Base-by-base conservation (phyloP, 2,329 filamentous ascomycete species). In the Talaromyces sp. region DNA sequence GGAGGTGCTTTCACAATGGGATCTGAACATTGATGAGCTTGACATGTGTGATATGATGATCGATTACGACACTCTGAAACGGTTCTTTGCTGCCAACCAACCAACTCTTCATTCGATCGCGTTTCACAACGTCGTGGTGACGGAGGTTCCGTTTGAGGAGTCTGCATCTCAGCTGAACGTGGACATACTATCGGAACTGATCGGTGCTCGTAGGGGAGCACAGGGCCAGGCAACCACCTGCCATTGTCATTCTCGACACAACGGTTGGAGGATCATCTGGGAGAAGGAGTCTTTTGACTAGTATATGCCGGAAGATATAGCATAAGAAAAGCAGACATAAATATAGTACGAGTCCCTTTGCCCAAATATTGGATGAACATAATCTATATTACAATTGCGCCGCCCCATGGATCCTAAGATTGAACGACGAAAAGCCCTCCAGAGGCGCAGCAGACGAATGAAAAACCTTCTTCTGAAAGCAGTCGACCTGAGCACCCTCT, bases 121-220 rank as follows among this genome's bases (percentile, higher is more conserved):
- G 39, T 56, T 56, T 33, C 33, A 56, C 52, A 56, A 56, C 22
- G 52, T 56, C n/a, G 52, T 56, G 16, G 33, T 56, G n/a, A 56
- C 52, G 22, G 52, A 56, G n/a, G 33, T 56, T 56, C 52, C 31
- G 24, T 56, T 56, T 33, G 52, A 56, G 52, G 52, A 56, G 37
- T 56, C 52, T 56, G 27, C 52, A 37, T 56, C 52, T 22, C n/a
- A 56, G 33, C n/a, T 48, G n/a, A 48, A 10, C 4, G 45, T 48
- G 4, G 45, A 48, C 19, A 48, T 48, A 14, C 45, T 48, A 27
- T 48, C 19, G 1, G 19, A 48, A 48, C 45, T 48, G 45, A 24
- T 48, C 10, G 10, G 45, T 48, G 45, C 22, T 27, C 45, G 19
- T 48, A 48, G 10, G 45, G 22, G 45, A 48, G 45, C 45, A 48